phyloP scores from a whole-genome alignment of 176 grass and related monocot genomes.

The Coix lacrymajobi region DNA sequence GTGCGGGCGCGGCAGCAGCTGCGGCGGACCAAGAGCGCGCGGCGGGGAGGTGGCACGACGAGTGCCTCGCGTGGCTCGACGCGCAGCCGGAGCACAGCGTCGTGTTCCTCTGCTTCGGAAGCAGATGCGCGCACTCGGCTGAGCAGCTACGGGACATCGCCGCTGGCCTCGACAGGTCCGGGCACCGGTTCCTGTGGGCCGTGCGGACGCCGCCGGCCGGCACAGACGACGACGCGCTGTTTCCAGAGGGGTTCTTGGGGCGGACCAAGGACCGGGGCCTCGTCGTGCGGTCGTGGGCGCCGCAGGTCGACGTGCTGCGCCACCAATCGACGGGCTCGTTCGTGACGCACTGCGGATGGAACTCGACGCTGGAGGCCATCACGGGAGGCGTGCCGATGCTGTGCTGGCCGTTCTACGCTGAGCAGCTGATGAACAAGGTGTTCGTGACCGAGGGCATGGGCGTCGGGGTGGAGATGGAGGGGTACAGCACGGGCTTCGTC shows the following conservation, averaged over 20 bases:
- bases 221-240: background rate
- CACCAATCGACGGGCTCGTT: background rate
- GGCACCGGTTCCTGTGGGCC: background rate
- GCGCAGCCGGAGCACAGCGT: slow-evolving; percentile 12
- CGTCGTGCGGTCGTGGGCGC: background rate
- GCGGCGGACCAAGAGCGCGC: background rate
- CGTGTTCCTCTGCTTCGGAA: slow-evolving; percentile 42
- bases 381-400: background rate
- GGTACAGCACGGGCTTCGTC: background rate
- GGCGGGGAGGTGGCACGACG: background rate
- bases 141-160: background rate
- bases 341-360: slow-evolving; percentile 7
- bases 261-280: background rate
- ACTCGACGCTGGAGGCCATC: background rate
- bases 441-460: background rate
- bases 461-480: background rate
- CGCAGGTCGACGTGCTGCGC: background rate
- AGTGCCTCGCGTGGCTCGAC: slow-evolving; percentile 38
- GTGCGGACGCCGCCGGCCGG: background rate
- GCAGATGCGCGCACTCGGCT: background rate
- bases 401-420: slow-evolving; percentile 18
- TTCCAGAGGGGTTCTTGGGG: background rate
- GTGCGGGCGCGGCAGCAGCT: background rate
- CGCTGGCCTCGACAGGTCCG: background rate
- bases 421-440: slow-evolving; percentile 17